A percentile compares a stretch with the other conserved stretches of the same genome.
Evolutionary conservation across 257 asterid genomes (phyloP).

Genomic region (Przewalskia tangutica): DNA sequence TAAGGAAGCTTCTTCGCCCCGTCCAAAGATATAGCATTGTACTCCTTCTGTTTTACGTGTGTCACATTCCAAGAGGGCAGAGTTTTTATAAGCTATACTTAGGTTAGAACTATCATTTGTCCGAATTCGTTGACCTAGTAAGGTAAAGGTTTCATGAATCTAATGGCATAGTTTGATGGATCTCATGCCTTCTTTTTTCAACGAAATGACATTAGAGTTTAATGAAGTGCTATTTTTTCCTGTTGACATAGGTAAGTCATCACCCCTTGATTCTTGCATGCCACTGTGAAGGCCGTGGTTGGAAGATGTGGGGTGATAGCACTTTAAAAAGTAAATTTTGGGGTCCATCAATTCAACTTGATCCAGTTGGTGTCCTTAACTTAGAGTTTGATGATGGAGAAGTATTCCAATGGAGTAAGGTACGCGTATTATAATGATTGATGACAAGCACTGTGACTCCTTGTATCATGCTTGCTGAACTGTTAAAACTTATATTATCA

Average conservation of each 20-base stretch:
- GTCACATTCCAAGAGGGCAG: too few species aligned
- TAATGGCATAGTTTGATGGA: background rate
- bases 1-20: too few species aligned
- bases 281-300: slow-evolving; percentile 17
- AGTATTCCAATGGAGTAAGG: slow-evolving; percentile 17
- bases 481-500: background rate
- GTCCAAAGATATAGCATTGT: too few species aligned
- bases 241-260: slow-evolving; percentile 18
- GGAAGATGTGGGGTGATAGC: slow-evolving; percentile 19
- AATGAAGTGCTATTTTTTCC: background rate
- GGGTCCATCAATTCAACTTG: slow-evolving; percentile 23
- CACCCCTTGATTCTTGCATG: slow-evolving; percentile 19
- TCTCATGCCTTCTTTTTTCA: background rate
- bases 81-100: too few species aligned
- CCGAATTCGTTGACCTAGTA: too few species aligned
- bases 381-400: slow-evolving; percentile 23
- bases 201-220: background rate
- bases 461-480: background rate
- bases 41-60: too few species aligned
- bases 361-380: slow-evolving; percentile 16
- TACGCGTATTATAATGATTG: background rate
- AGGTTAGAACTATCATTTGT: too few species aligned
- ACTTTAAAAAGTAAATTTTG: slow-evolving; percentile 15
- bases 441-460: background rate
- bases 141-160: background rate